Base-by-base conservation (phyloP, 768 basidiomycete species). In the Pulveroboletus sp. region DNA sequence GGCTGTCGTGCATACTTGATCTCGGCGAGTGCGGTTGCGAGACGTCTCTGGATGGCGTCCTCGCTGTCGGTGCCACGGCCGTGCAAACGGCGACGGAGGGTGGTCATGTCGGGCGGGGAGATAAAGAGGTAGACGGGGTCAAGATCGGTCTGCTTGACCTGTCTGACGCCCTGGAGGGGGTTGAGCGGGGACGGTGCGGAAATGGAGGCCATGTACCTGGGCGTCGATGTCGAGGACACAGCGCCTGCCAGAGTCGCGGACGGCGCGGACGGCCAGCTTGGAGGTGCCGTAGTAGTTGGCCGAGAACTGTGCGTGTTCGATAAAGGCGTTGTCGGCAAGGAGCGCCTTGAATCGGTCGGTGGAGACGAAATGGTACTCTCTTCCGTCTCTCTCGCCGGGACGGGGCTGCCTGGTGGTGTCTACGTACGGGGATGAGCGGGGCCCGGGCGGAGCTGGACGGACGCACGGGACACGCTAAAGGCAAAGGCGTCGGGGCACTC, bases 211-310 rank as follows among this genome's bases (percentile, higher is more conserved):
- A 32, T 17, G 43, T 58, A 58, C 92, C 85, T 98, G 94, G 10
- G 89, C 85, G 62, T 98, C 95, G 50, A 98, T 98, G 65, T 98
- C 95, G 33, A 98, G 78, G 50, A 98, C 85, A 65, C 95, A 97
- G 12, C 91, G 82, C 52, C 78, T 80, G 14, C 90, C 91, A 4
- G 78, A 73, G 16, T 76, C 68, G 31, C 81, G 75, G 23, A 97
- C 85, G 25, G 77, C 75, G 29, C 76, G 71, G 25, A 98, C 82
- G 19, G 93, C 84, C 53, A 81, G 75, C 52, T 85, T 83, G 56
- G 86, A 91, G 5, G 94, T 95, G n/a, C 94, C 94, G 62, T 98
- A 98, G 59, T 80, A 79, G 64, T 97, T 97, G 20, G 86, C 82
- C 1, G 89, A 91, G 71, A 95, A 98, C 67, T 95, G 84, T 14